Evolutionary conservation across 1,284 basidiomycete genomes (phyloP), one percentile per base, ranked within the genome.

Genomic region (Albatrellus sp.): DNA sequence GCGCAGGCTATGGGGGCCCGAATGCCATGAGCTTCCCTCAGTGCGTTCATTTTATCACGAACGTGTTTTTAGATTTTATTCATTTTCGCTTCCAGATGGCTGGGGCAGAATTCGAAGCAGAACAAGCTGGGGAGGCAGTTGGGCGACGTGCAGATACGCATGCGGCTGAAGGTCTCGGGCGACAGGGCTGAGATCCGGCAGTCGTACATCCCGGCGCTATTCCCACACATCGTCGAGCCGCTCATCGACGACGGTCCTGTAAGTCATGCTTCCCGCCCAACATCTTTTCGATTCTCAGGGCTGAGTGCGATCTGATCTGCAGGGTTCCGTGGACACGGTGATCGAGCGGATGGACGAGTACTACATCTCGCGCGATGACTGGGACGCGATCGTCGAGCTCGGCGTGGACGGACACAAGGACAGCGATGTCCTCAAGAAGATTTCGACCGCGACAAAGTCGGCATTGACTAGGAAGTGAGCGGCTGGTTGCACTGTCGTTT

Each of bases 21-120:
- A 78, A 77, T 50, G 64, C 73, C 0, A 77, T 85, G 64, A 58
- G 73, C 0, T 93, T 96, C 72, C 91, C 91, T 42, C 75, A 80
- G 88, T 91, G 60, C 45, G 81, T 70, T 4, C 38, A 30, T 24
- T 24, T 7, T 24, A 4, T 24, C n/a, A n/a, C n/a, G n/a, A n/a
- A n/a, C n/a, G n/a, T n/a, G n/a, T n/a, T n/a, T n/a, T n/a, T n/a
- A n/a, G n/a, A n/a, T n/a, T n/a, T n/a, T n/a, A n/a, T n/a, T n/a
- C n/a, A n/a, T n/a, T n/a, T n/a, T n/a, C n/a, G n/a, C n/a, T 34
- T 37, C 4, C 55, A 92, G 89, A 55, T 98, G 92, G 91, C 78
- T 98, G 7, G 94, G 94, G 10, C 90, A 98, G 59, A 98, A 98
- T 60, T 97, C 92, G 40, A 97, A 93, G 57, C 84, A 88, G 62